Base-by-base conservation (phyloP, 2,329 filamentous ascomycete genomes). In the Colletotrichum godetiae region DNA sequence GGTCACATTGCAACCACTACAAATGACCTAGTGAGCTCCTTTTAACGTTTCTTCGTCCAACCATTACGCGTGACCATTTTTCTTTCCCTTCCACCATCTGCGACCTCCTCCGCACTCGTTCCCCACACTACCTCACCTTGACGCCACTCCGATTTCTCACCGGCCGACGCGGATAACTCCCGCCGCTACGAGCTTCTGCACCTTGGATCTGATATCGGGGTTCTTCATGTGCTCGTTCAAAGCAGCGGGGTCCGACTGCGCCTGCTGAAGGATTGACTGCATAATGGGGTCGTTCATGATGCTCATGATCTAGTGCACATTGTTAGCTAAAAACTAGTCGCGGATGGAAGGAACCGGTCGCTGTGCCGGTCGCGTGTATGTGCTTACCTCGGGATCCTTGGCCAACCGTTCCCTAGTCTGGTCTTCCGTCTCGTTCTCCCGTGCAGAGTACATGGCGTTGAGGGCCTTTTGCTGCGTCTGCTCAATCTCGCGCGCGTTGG, bases 171-270 rank as follows among this genome's bases (percentile, higher is more conserved):
- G 91, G 79, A 98, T 98, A 15, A 98, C 95, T 80, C 97, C 95
- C 56, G 96, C 95, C 67, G 95, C 95, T 77, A 98, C 92, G 78
- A 98, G 87, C 86, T 98, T 98, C 88, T 98, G 95, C 76, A 99
- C 93, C 90, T 98, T 98, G 78, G 90, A 90, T 73, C 92, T 89
- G 77, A 99, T 94, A 72, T 88, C 89, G 0, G 95, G 90, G 87
- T 98, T 99, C 87, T 92, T 94, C 94, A 99, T 98, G 85, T 99
- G 97, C 83, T 99, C 96, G 82, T 97, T 93, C 75, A 99, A 90
- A 58, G 97, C 97, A 61, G 93, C 93, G 22, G 97, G 97, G 80
- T 99, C 94, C 68, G 91, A 92, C 88, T 98, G 97, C 58, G 97
- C 97, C 86, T 99, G 97, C 83, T 98, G 95, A 69, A 98, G 90